These are phyloP conservation scores for Nemania abortiva DNA, from an alignment of 2,329 filamentous ascomycete genomes.

Conservation along the genomic window DNA sequence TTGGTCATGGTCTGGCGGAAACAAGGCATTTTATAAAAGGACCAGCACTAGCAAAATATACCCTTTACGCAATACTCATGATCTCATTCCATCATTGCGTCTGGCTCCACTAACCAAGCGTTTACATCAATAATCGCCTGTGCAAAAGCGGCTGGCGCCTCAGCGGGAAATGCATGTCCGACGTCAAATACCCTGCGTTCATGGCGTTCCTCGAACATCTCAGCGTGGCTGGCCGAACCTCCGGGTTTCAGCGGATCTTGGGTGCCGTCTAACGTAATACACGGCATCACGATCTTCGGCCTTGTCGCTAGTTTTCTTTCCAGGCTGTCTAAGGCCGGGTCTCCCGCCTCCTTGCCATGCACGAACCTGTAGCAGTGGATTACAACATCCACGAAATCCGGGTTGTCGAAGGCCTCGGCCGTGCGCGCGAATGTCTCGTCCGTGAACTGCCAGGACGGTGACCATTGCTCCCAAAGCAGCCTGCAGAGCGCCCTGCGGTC, in stretches of 20 bases:
- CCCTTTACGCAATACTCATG: background rate
- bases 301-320: slow-evolving; percentile 21
- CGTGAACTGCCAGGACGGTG: slow-evolving; percentile 27
- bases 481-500: slow-evolving; percentile 30
- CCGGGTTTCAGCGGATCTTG: slow-evolving; percentile 35
- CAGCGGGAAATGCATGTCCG: slow-evolving; percentile 35
- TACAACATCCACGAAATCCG: slow-evolving; percentile 35
- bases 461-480: slow-evolving; percentile 36
- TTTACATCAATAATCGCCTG: slow-evolving; percentile 33
- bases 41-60: background rate
- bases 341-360: slow-evolving; percentile 28
- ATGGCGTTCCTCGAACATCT: slow-evolving; percentile 32
- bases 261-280: slow-evolving; percentile 33
- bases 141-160: slow-evolving; percentile 33
- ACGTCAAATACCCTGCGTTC: slow-evolving; percentile 31
- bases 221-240: slow-evolving; percentile 28
- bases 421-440: slow-evolving; percentile 25
- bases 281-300: slow-evolving; percentile 35
- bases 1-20: background rate
- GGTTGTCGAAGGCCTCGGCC: slow-evolving; percentile 32
- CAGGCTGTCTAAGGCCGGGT: slow-evolving; percentile 20
- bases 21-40: background rate
- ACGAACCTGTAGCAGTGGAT: slow-evolving; percentile 32
- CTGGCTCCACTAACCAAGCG: slow-evolving; percentile 7
- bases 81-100: background rate